phyloP scores from a whole-genome alignment of 208 protist genomes.

The Leishmania lainsoni region DNA sequence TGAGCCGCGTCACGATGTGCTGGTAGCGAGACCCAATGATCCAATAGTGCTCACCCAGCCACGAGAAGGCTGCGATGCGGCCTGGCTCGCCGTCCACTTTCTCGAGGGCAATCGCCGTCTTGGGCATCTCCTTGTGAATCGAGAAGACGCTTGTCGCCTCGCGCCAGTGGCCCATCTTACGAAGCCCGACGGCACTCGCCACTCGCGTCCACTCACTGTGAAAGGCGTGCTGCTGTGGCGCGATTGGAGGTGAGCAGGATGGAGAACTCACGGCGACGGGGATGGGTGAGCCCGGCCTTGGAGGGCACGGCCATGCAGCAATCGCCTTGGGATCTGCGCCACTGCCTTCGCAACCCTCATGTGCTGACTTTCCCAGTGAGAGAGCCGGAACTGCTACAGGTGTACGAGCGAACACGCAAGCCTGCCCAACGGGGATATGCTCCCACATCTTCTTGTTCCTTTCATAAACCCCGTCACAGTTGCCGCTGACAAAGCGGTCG shows the following conservation, averaged over 20 bases:
- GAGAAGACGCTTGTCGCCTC: constrained; percentile 39
- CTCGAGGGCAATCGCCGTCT: constrained; percentile 51
- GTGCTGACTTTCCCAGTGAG: no score
- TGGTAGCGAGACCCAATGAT: constrained; percentile 53
- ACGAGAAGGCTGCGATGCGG: constrained; percentile 56
- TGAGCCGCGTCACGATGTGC: constrained; percentile 66
- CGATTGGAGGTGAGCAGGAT: background rate
- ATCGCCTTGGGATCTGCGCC: background rate
- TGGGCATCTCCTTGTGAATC: constrained; percentile 36
- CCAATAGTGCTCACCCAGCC: constrained; percentile 67
- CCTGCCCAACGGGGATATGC: constrained; percentile 72
- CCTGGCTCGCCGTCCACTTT: constrained; percentile 74
- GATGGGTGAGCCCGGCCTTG: background rate
- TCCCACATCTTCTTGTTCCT: constrained; percentile 83
- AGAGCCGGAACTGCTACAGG: background rate
- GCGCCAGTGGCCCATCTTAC: constrained; percentile 75
- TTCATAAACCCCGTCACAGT: constrained; percentile 69
- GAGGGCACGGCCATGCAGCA: background rate
- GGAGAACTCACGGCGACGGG: background rate
- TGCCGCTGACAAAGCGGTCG: constrained; percentile 57
- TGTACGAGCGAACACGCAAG: constrained; percentile 51
- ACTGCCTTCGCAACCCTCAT: background rate
- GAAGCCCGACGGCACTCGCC: constrained; percentile 52
- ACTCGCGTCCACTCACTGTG: constrained; percentile 32
- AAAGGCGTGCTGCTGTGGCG: background rate